These are phyloP conservation scores for Exophiala spinifera DNA, from an alignment of 2,329 filamentous ascomycete species.

Conservation along the genomic window DNA sequence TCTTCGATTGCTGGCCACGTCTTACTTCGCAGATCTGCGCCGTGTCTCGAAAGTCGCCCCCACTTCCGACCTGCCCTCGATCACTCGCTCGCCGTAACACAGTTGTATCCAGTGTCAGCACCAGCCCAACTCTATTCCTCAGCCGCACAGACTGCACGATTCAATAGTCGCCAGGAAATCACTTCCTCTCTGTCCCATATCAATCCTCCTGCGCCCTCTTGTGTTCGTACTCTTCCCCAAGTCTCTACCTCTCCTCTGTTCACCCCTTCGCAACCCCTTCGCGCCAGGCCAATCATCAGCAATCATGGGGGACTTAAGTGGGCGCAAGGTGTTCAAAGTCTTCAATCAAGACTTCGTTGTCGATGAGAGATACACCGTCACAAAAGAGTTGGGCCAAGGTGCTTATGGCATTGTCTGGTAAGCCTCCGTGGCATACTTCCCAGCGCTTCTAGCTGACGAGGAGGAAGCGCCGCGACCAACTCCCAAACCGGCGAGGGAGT, in stretches of 20 bases:
- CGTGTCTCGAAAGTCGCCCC: slow-evolving; percentile 16
- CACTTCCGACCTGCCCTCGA: slow-evolving; percentile 14
- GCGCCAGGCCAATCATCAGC: background rate
- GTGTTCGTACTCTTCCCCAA: slow-evolving; percentile 3
- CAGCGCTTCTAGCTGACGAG: slow-evolving; percentile 14
- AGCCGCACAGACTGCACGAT: slow-evolving; percentile 15
- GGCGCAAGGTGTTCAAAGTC: slow-evolving; percentile 95
- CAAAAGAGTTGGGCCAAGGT: slow-evolving; percentile 96
- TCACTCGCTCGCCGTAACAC: slow-evolving; percentile 14
- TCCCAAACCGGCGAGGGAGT: slow-evolving; percentile 87
- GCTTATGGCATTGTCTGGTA: slow-evolving; percentile 99
- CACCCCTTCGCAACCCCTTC: background rate
- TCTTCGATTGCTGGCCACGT: slow-evolving; percentile 17
- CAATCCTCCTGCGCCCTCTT: slow-evolving; percentile 1
- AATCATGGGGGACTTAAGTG: slow-evolving; percentile 59
- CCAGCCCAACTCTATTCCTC: slow-evolving; percentile 23
- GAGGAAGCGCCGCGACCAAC: slow-evolving; percentile 80
- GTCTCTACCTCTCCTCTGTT: background rate
- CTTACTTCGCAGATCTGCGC: slow-evolving; percentile 14
- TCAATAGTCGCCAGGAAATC: slow-evolving; percentile 1
- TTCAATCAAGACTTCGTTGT: slow-evolving; percentile 99
- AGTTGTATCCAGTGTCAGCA: slow-evolving; percentile 20
- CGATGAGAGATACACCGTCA: slow-evolving; percentile 96
- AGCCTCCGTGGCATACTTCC: slow-evolving; percentile 30
- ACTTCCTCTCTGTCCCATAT: slow-evolving; percentile 4